These are phyloP conservation scores for Hymenoscyphus linearis DNA, from an alignment of 2,329 filamentous ascomycete genomes.

Conservation along the genomic window DNA sequence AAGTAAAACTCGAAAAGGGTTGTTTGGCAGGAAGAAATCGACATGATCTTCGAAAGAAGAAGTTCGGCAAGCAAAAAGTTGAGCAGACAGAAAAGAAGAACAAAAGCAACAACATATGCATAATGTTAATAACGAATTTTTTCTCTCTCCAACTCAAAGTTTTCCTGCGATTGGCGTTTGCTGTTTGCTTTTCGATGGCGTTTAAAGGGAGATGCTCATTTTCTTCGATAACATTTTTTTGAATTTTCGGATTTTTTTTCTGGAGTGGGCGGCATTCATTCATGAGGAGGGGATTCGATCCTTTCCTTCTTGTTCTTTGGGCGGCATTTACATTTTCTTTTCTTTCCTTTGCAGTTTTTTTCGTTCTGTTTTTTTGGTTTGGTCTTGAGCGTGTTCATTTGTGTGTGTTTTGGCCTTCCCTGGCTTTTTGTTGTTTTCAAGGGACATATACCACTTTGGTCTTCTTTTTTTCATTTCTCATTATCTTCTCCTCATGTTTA, in stretches of 20 bases:
- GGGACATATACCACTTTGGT: no score
- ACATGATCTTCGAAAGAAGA: background rate
- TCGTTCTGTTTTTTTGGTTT: no score
- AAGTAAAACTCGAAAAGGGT: slow-evolving; percentile 67
- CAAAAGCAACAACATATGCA: slow-evolving; percentile 2
- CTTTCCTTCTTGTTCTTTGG: no score
- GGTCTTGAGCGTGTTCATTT: no score
- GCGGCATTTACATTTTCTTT: no score
- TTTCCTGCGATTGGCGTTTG: background rate
- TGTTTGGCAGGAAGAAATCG: slow-evolving; percentile 52
- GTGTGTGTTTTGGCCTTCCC: no score
- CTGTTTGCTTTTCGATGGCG: background rate
- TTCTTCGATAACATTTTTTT: background rate
- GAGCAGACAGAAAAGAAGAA: background rate
- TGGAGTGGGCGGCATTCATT: background rate
- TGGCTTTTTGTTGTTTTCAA: no score
- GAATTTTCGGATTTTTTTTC: background rate
- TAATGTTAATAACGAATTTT: slow-evolving; percentile 10
- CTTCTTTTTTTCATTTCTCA: no score
- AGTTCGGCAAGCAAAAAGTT: background rate
- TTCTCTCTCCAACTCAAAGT: background rate
- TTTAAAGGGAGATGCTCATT: background rate
- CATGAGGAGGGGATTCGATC: no score
- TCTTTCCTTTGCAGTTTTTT: no score
- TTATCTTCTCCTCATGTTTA: no score